Percentiles rank a stretch among this genome's conserved stretches.
Conservation (phyloP, 306 rosid species). For the Arachis stenosperma region DNA sequence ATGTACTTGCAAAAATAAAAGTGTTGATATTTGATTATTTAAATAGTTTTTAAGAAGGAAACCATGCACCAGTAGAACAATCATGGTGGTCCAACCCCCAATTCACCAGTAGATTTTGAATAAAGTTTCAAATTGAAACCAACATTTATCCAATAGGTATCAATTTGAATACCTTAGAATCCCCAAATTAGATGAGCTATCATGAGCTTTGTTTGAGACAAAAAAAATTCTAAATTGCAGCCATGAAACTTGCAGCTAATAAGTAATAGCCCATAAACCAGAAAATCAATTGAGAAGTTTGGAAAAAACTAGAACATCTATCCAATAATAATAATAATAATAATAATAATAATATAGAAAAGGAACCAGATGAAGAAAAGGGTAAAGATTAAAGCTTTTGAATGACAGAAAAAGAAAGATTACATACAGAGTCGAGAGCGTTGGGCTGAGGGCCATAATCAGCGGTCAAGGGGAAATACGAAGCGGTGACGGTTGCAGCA, state of each 20-base stretch:
- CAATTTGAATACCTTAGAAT: too few species aligned
- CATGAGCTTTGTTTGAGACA: slow-evolving; percentile 3
- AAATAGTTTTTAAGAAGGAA: too few species aligned
- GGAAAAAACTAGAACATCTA: slow-evolving; percentile 3
- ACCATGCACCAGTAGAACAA: too few species aligned
- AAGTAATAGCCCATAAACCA: not conserved
- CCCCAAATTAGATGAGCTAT: not conserved
- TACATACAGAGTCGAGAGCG: slow-evolving; percentile 77
- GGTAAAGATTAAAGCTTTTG: too few species aligned
- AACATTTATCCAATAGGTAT: not conserved
- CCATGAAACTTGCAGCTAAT: not conserved
- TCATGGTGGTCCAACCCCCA: not conserved
- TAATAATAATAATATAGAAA: not conserved
- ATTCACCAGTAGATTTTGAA: not conserved
- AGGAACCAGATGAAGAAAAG: too few species aligned
- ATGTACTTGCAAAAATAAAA: too few species aligned
- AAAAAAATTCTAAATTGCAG: not conserved
- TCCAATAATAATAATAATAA: not conserved
- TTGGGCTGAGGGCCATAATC: slow-evolving; percentile 85
- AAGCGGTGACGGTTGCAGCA: slow-evolving; percentile 71
- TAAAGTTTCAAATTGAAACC: not conserved
- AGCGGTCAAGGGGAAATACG: slow-evolving; percentile 90
- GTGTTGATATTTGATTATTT: too few species aligned
- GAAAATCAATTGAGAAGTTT: slow-evolving; percentile 6
- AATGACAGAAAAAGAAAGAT: not conserved